A percentile compares a stretch with the other conserved stretches of the same genome.
phyloP scores from a whole-genome alignment of 1,139 yeast species.

The Scheffersomyces stambukii region DNA sequence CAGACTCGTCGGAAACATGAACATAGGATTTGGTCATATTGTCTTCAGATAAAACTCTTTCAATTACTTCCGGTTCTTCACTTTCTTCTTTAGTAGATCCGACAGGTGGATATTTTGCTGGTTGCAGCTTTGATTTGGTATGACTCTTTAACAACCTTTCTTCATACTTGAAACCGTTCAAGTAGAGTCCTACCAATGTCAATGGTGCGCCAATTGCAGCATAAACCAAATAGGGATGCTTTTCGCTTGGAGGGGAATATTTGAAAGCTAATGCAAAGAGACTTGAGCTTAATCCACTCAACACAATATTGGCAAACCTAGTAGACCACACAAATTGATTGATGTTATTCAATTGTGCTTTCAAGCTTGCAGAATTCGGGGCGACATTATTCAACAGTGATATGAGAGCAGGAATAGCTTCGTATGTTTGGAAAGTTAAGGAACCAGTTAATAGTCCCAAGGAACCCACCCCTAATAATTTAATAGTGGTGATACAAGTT shows the following conservation, averaged over 20 bases:
- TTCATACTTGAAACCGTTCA: conserved; percentile 14
- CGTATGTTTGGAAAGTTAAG: conserved; percentile 33
- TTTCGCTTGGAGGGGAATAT: conserved; percentile 38
- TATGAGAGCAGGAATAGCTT: conserved; percentile 33
- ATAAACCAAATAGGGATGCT: conserved; percentile 55
- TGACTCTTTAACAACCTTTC: conserved; percentile 13
- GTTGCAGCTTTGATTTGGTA: conserved; percentile 8
- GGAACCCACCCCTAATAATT: conserved; percentile 49
- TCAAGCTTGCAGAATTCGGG: conserved; percentile 6
- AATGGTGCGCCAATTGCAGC: conserved; percentile 49
- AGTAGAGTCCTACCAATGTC: conserved; percentile 24
- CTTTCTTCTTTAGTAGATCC: conserved; percentile 5
- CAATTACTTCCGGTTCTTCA: conserved; percentile 10
- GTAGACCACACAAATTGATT: conserved; percentile 18
- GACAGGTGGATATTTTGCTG: conserved; percentile 5
- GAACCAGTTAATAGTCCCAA: conserved; percentile 47
- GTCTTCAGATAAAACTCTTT: conserved; percentile 16
- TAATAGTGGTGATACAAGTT: conserved; percentile 47
- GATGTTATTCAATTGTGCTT: conserved; percentile 10
- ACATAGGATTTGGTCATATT: conserved; percentile 44
- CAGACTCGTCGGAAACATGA: conserved; percentile 45
- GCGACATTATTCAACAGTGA: conserved; percentile 18
- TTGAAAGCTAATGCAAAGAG: conserved; percentile 41
- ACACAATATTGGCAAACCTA: conserved; percentile 25
- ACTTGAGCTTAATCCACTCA: conserved; percentile 36